phyloP scores from a whole-genome alignment of 208 protist genomes.

The Leishmania turanica region DNA sequence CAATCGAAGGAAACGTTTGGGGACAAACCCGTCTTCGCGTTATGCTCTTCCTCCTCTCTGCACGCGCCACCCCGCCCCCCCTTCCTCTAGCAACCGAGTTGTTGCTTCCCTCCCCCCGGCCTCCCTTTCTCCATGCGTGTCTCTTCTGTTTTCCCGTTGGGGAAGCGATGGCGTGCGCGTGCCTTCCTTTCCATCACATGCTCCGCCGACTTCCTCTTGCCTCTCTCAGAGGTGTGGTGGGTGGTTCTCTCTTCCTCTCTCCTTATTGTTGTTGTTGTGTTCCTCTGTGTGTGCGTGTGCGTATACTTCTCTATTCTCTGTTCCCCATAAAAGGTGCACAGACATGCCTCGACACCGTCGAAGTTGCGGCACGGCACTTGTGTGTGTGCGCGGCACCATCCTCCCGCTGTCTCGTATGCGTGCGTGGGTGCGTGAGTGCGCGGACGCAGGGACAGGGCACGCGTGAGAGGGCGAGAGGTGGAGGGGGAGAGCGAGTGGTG shows the following conservation, averaged over 20 bases:
- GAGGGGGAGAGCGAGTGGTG: background rate
- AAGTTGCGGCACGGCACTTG: background rate
- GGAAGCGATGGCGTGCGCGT: background rate
- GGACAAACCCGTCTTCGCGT: constrained; percentile 27
- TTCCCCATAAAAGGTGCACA: background rate
- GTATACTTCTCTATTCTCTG: background rate
- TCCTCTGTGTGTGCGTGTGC: background rate
- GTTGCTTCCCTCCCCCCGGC: background rate
- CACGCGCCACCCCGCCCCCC: background rate
- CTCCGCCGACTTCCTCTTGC: background rate
- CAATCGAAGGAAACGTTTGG: constrained; percentile 10
- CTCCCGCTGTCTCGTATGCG: background rate
- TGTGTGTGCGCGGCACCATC: no score
- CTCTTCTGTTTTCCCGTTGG: background rate
- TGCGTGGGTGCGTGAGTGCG: background rate
- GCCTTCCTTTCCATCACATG: background rate
- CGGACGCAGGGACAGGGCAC: constrained; percentile 1
- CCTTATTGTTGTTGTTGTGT: background rate
- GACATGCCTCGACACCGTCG: background rate
- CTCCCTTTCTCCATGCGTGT: background rate
- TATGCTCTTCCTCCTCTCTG: constrained; percentile 3
- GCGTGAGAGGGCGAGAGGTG: background rate
- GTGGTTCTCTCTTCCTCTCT: background rate
- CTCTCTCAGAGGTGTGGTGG: background rate
- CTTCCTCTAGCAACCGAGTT: no score